Base-by-base conservation (phyloP, 2,329 filamentous ascomycete species). In the Phialophora tarda region DNA sequence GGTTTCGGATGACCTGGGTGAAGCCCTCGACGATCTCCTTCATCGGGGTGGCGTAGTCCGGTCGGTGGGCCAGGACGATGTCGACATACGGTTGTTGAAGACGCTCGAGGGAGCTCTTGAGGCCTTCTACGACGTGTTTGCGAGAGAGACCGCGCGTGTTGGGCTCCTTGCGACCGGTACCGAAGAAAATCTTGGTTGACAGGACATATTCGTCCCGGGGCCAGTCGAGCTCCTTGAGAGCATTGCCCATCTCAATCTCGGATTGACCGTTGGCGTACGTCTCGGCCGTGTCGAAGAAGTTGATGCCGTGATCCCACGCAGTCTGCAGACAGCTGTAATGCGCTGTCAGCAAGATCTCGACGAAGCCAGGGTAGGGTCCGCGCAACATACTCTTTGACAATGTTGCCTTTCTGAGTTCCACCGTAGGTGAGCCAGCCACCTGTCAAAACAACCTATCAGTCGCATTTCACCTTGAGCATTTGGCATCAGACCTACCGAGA, bases 11-110 rank as follows among this genome's bases (percentile, higher is more conserved):
- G 61, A 91, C 78, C 76, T 90, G 82, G 80, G 90, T 90, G 80
- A 91, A 91, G 61, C 85, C 87, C 61, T 88, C 85, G 44, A 91
- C 88, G 1, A 84, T 87, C 79, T 91, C 89, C 76, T 90, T 87
- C 79, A 91, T 90, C 2, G 88, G 89, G 0, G 88, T 90, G 55
- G 85, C 80, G 8, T 86, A 83, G 88, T 72, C 71, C 17, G 58
- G 86, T 23, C 89, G 84, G 78, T 91, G 89, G 17, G 88, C 88
- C 73, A 89, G 90, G 71, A 91, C 82, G 51, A 91, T 79, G 73
- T 91, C 89, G 47, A 91, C 88, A 73, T 91, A 91, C n/a, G 84
- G 83, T 62, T 86, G 82, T 73, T 88, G 82, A 59, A 91, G 81
- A 30, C 88, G 84, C 73, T 86, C 78, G 32, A 91, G 81, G 8